Conservation (phyloP, 2,329 filamentous ascomycete genomes). For the Chaetomium sp. region DNA sequence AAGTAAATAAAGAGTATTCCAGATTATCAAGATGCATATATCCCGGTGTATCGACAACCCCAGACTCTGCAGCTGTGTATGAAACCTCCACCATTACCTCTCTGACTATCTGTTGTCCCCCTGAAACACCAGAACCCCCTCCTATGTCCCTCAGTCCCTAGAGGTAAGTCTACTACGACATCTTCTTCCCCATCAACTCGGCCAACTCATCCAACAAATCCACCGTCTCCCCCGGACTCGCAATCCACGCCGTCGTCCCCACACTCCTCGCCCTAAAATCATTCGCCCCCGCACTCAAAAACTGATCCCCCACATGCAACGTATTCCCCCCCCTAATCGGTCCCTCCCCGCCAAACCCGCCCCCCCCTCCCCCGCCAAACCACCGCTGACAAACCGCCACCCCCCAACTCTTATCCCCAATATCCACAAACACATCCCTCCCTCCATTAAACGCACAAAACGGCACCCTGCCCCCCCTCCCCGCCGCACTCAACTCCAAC, state of each 20-base stretch:
- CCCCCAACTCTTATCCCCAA: conserved; percentile 96
- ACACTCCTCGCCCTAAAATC: conserved; percentile 93
- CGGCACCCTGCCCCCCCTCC: conserved; percentile 53
- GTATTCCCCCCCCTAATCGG: conserved; percentile 67
- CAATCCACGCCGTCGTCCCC: conserved; percentile 95
- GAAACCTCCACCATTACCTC: no score
- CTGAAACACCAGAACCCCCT: background rate
- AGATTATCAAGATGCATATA: background rate
- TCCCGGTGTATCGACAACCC: background rate
- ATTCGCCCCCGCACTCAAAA: conserved; percentile 88
- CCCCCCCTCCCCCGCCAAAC: conserved; percentile 49
- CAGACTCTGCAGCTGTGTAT: background rate
- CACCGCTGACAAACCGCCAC: conserved; percentile 88
- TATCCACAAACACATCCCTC: conserved; percentile 96
- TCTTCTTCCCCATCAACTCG: conserved; percentile 47
- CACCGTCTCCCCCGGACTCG: conserved; percentile 84
- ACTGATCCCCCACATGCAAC: conserved; percentile 94
- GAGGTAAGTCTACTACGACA: conserved; percentile 18
- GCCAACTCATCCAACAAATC: conserved; percentile 78
- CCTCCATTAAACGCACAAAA: conserved; percentile 99
- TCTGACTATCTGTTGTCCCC: background rate
- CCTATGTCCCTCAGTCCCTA: background rate
- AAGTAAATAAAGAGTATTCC: no score
- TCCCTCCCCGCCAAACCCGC: conserved; percentile 37
- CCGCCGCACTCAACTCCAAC: conserved; percentile 71